Base-by-base conservation (phyloP, 1,284 basidiomycete genomes). In the Somion occarium region DNA sequence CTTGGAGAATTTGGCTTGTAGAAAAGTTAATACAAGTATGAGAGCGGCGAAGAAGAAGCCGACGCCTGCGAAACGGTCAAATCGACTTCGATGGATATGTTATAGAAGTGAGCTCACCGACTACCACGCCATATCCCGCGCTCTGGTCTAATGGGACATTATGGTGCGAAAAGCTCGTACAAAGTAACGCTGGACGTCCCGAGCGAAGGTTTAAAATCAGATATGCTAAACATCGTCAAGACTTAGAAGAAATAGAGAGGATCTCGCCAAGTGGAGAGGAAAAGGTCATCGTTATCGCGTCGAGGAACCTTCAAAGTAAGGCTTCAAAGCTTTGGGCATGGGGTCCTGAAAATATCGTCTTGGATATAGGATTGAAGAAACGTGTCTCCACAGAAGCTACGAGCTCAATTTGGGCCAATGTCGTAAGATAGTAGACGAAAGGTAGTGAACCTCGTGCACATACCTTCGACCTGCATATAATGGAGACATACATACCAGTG, bases 21-120 rank as follows among this genome's bases (percentile, higher is more conserved):
- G 61, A 5, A 61, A 59, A 0, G 76, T 77, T 53, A 76, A 62
- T 12, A 69, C 56, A 5, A 76, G 62, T 75, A 76, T 78, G 30
- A 78, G 43, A 18, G 68, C 67, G 0, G 75, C 73, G 48, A 78
- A 76, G 64, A 77, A 76, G 60, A 77, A 76, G 2, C 75, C 75
- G 44, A 77, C 74, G 42, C 75, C 75, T 74, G 43, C 15, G 26
- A 54, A 13, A 53, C 38, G 18, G 26, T 23, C 27, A n/a, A n/a
- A n/a, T n/a, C 22, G 38, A 18, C 25, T 34, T 11, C 38, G 24
- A 24, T 5, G 7, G 38, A 45, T 26, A 45, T 26, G 19, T 18
- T 42, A 11, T 11, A 5, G 30, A 25, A 19, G 19, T 23, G 12
- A 13, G 52, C 66, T 19, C 50, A 75, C 75, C 74, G 46, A 76